Evolutionary conservation across 805 yeast genomes (phyloP), one percentile per base, ranked within the genome.

Genomic region (Candida quercuum): DNA sequence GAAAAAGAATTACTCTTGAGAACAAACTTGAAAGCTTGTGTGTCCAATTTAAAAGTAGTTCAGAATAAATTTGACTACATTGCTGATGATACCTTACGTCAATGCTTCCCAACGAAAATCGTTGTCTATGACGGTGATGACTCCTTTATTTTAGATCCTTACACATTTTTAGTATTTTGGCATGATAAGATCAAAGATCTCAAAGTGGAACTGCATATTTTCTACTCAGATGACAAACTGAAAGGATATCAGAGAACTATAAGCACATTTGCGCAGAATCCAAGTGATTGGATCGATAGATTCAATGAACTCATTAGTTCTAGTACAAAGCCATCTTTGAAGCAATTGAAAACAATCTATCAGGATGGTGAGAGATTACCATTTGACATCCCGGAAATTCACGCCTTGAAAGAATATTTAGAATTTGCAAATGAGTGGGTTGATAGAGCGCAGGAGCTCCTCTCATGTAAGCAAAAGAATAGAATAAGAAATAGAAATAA

Each of bases 21-120:
- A 36, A 43, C 57, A 1, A 43, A 52, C 14, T 47, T 77, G 1
- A 54, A 72, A 33, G 38, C 52, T 5, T 36, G 51, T 3, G 39
- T 53, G n/a, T 57, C 59, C 10, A 47, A 54, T 27, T 33, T 61
- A 15, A 63, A 63, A 39, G 67, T 67, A 16, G 42, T 64, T n/a
- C 37, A 32, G 3, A 55, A 61, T 39, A 57, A 56, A 33, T 57
- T 56, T 27, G 78, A 73, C 43, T 60, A 52, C 39, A 60, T 76
- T 6, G 65, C 84, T 1, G 88, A 81, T 56, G 71, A 71, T 19
- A 71, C 71, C 29, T 57, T 80, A 32, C 52, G 46, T 14, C 66
- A 68, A 28, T 62, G 75, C 1, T 78, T 69, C 32, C 83, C 86
- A 1, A 71, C 85, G 0, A 75, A 70, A 40, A 50, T 77, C 24